phyloP scores from a whole-genome alignment of 495 filamentous ascomycete genomes.

The Rhypophila decipiens region DNA sequence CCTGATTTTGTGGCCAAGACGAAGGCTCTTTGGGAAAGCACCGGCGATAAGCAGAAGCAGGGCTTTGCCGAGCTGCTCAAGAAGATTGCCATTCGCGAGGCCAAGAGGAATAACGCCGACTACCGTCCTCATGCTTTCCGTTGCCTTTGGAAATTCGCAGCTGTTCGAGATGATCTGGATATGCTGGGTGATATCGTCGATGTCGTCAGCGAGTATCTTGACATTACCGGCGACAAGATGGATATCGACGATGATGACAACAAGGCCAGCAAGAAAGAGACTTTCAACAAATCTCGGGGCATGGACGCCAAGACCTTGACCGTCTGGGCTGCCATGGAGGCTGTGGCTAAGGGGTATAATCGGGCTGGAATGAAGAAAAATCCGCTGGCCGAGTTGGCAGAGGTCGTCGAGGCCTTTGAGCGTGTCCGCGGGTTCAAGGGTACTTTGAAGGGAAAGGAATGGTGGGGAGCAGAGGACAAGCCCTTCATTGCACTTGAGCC shows the following conservation, averaged over 20 bases:
- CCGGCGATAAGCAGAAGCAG: too few species aligned
- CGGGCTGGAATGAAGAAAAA: constrained; percentile 25
- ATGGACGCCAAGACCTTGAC: constrained; percentile 28
- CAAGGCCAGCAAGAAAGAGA: constrained; percentile 15
- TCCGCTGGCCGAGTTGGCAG: constrained; percentile 24
- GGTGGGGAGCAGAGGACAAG: constrained; percentile 1
- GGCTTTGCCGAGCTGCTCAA: constrained; percentile 37
- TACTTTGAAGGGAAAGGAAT: constrained; percentile 3
- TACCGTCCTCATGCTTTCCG: constrained; percentile 73
- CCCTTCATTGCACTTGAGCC: constrained; percentile 21
- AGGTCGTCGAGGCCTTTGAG: constrained; percentile 23
- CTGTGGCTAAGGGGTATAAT: constrained; percentile 35
- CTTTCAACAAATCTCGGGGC: constrained; percentile 21
- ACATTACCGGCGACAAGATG: constrained; percentile 46
- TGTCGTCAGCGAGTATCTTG: constrained; percentile 54
- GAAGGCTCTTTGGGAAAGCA: constrained; percentile 50
- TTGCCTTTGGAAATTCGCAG: constrained; percentile 64
- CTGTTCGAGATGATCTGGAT: constrained; percentile 55
- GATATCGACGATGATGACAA: constrained; percentile 48
- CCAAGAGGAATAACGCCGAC: constrained; percentile 74
- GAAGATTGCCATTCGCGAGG: constrained; percentile 75
- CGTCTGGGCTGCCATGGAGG: constrained; percentile 35
- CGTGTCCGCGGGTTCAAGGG: constrained; percentile 1
- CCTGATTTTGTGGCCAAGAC: constrained; percentile 64
- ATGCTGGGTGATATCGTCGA: constrained; percentile 60